Base-by-base conservation (phyloP, 805 yeast species). In the Hanseniaspora valbyensis region DNA sequence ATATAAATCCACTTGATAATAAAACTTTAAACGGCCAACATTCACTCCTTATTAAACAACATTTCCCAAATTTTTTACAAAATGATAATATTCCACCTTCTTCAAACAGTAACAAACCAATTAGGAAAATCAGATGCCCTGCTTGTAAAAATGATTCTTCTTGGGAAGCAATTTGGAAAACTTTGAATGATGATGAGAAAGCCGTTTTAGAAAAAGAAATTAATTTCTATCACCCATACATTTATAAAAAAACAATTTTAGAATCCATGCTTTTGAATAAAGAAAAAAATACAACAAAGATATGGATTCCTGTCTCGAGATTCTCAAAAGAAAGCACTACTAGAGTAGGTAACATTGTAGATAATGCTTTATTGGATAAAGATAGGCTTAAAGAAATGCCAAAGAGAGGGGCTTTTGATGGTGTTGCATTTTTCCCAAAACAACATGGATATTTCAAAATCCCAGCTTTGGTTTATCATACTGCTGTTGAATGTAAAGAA, bases 391-490 rank as follows among this genome's bases (percentile, higher is more conserved):
- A 32, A 5, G 16, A 8, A 32, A 7, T n/a, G 13, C 16, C 9
- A 37, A 37, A 39, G 14, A 13, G 42, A 16, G 49, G 26, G 7
- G 13, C 22, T 12, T 59, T 56, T 49, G 55, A 57, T 12, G 65
- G 68, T 12, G 53, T 61, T 25, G 55, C 62, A 1, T 52, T 54
- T 5, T 52, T 59, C 13, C 59, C 62, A 4, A 61, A 65, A 0
- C 42, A 70, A 0, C 62, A 74, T 45, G 69, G 75, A 1, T 66
- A 62, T 28, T 58, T 54, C 5, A 66, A 67, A n/a, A 48, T 72
- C 1, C 75, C 78, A 3, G 61, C 73, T 0, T 55, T 75, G 18
- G 58, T 66, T 0, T 71, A 72, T 55, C 78, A 76, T 54, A 60
- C 73, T 4, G 53, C 73, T 0, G 66, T 68, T n/a, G 68, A 66